Base-by-base conservation (phyloP, 257 asterid genomes). In the Buddleja alternifolia region DNA sequence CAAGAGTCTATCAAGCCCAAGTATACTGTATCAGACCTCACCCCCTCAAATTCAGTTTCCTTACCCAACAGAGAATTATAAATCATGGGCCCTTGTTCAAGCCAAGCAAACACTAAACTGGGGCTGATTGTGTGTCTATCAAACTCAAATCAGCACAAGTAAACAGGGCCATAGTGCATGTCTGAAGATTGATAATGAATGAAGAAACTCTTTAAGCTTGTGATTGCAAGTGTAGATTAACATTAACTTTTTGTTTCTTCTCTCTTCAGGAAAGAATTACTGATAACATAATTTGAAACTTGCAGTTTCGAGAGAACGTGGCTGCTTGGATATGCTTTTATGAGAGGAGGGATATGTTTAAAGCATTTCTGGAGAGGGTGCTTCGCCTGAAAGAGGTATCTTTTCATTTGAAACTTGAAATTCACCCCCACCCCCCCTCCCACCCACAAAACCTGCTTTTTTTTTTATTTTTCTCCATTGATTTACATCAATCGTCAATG, bases 301-400 rank as follows among this genome's bases (percentile, higher is more conserved):
- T 83, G 89, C 95, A 93, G 99, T 93, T 93, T 75, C 92, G 99
- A 74, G 99, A 93, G 83, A 93, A 90, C 66, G 96, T 93, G 76
- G 96, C 96, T 70, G 97, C 96, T 47, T 93, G 99, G 99, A 78
- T 81, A 66, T 93, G 97, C 84, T 93, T 93, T 78, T 81, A 90
- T 75, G 79, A 89, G 62, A 79, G 79, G 64, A 87, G 83, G 76
- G 96, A 88, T 67, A 77, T 76, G 88, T 90, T 93, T 79, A 82
- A 79, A 84, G 85, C 92, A 78, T 93, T 93, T 76, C 89, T 90
- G 59, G 97, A 90, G 74, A 88, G 93, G 83, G 96, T 93, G 68
- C 90, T 93, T 77, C 72, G 85, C 76, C 79, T 90, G 54, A 93
- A 87, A 71, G 97, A 93, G 99, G 98, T 92, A 84, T 29, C 25